Percentiles rank a stretch among this genome's conserved stretches.
phyloP scores from a whole-genome alignment of 768 basidiomycete genomes.

The Boletellus ananiceps region DNA sequence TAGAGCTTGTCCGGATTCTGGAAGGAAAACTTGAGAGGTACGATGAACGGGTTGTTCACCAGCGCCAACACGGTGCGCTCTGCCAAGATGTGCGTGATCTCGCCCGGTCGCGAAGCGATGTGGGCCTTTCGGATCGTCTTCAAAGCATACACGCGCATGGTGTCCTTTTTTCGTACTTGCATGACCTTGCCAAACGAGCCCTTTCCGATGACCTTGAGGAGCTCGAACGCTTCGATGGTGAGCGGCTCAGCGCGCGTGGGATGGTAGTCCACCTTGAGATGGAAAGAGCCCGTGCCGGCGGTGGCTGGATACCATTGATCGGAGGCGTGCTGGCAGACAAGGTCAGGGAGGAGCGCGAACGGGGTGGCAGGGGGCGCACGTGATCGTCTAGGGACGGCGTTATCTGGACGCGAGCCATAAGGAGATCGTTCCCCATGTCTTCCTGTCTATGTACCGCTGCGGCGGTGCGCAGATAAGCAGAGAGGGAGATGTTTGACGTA shows the following conservation, averaged over 20 bases:
- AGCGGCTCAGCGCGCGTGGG: constrained; percentile 78
- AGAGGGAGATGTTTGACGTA: constrained; percentile 86
- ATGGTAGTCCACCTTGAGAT: constrained; percentile 93
- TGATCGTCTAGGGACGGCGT: constrained; percentile 78
- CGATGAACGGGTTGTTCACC: constrained; percentile 98
- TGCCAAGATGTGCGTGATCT: constrained; percentile 97
- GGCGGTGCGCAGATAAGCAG: constrained; percentile 85
- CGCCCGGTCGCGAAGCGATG: constrained; percentile 91
- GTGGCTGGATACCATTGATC: constrained; percentile 90
- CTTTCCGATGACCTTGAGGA: constrained; percentile 97
- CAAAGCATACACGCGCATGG: constrained; percentile 93
- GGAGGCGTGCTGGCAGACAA: constrained; percentile 55
- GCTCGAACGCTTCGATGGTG: constrained; percentile 94
- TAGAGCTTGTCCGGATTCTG: constrained; percentile 97
- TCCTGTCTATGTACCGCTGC: constrained; percentile 67
- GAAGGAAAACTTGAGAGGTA: constrained; percentile 98
- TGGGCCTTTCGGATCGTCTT: constrained; percentile 99
- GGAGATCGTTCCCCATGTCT: constrained; percentile 96
- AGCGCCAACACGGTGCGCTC: constrained; percentile 95
- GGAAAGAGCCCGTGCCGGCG: constrained; percentile 86
- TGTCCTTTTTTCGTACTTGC: constrained; percentile 99
- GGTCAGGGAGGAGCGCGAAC: constrained; percentile 3
- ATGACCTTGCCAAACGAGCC: constrained; percentile 98
- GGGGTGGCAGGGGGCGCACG: constrained; percentile 37
- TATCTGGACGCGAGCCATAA: constrained; percentile 90